Conservation (phyloP, 2,329 filamentous ascomycete genomes). For the Ophiostoma populinum region DNA sequence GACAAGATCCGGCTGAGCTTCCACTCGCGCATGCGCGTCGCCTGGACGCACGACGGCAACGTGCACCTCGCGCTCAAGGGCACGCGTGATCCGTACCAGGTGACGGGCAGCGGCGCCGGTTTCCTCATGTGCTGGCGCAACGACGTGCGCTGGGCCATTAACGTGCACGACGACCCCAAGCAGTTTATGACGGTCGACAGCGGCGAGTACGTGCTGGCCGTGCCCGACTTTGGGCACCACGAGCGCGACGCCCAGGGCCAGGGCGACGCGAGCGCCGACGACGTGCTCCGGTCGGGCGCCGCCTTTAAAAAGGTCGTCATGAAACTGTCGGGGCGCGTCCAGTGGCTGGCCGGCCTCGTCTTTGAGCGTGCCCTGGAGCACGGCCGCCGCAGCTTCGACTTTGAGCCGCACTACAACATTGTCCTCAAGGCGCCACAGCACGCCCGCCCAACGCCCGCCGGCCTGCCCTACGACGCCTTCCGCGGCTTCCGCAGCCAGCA, state of each 20-base stretch:
- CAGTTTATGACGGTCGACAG: conserved; percentile 93
- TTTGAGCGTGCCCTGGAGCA: conserved; percentile 71
- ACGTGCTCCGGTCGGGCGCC: conserved; percentile 54
- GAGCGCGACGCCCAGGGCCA: conserved; percentile 47
- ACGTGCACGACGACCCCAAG: conserved; percentile 70
- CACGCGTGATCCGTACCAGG: conserved; percentile 77
- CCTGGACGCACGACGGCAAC: conserved; percentile 92
- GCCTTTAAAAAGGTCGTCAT: conserved; percentile 96
- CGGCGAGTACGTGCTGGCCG: conserved; percentile 82
- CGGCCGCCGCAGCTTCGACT: conserved; percentile 64
- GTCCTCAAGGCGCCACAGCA: conserved; percentile 66
- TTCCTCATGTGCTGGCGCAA: conserved; percentile 99
- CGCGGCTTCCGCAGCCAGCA: conserved; percentile 90
- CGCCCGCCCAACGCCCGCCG: conserved; percentile 36
- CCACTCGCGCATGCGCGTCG: conserved; percentile 74
- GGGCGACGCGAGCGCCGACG: conserved; percentile 38
- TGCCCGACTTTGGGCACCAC: conserved; percentile 84
- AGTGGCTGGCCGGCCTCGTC: conserved; percentile 78
- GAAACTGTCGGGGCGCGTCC: conserved; percentile 93
- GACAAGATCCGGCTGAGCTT: conserved; percentile 93
- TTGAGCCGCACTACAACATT: conserved; percentile 84
- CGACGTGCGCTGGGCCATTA: conserved; percentile 75
- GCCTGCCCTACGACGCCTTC: conserved; percentile 70
- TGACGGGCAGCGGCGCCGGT: conserved; percentile 83
- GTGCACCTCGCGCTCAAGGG: conserved; percentile 87